Evolutionary conservation across 257 asterid species (phyloP).

Genomic region (Ophiorrhiza pumila): DNA sequence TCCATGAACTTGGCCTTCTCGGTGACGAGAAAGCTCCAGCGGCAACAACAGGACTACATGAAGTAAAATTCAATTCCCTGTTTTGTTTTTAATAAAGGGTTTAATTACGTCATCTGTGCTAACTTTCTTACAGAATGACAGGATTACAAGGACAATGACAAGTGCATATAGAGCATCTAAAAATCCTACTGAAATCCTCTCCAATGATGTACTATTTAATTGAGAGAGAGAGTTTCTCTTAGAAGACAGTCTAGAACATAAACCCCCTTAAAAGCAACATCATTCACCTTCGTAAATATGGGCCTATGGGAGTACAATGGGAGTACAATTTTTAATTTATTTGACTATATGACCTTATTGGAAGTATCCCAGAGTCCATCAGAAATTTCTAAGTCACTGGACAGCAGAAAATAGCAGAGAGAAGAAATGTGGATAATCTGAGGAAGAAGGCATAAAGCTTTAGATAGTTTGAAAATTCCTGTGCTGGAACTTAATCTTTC

Average conservation of each 20-base stretch:
- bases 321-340: too few relatives aligned
- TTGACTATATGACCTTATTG: background rate
- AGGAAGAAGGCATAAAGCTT: background rate
- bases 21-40: background rate
- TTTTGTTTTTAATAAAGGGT: too few relatives aligned
- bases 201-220: background rate
- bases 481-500: too few relatives aligned
- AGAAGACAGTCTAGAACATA: background rate
- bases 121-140: too few relatives aligned
- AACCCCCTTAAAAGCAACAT: too few relatives aligned
- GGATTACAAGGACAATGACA: background rate
- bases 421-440: background rate
- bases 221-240: background rate
- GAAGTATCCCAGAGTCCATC: background rate
- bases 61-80: too few relatives aligned
- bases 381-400: background rate
- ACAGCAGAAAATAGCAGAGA: background rate
- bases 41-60: background rate
- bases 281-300: too few relatives aligned
- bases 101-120: too few relatives aligned
- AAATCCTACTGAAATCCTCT: background rate
- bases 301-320: too few relatives aligned
- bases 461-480: too few relatives aligned
- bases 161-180: background rate
- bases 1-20: background rate